Evolutionary conservation across 257 asterid species (phyloP), one percentile per base, ranked within the genome.

Genomic region (Mentha longifolia): DNA sequence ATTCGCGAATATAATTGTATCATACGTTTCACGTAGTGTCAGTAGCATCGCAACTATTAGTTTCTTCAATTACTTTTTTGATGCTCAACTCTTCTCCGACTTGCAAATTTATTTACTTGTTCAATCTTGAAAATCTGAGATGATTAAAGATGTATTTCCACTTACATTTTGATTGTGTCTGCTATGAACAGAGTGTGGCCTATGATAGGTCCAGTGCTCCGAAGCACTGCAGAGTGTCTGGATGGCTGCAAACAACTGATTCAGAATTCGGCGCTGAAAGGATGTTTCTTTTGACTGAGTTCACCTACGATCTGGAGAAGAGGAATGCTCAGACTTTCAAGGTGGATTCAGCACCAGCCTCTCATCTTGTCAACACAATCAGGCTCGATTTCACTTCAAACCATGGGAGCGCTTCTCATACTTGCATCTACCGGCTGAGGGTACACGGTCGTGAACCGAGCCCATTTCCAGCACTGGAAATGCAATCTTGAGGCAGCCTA

Each of bases 201-300:
- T 91, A 83, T 77, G 96, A 94, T 76, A 84, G 97, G 80, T 83
- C 99, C 45, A 91, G 99, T 78, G 98, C 99, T 71, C 99, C 99
- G 51, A 89, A 91, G 77, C 52, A 83, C 75, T 87, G 99, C 85
- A 80, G 91, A 81, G 86, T 94, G 35, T 89, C 84, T 13, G 99
- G 99, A 80, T 91, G 93, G 96, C 66, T 81, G 75, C 87, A 85
- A 16, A 22, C 72, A 16, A 17, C 72, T 13, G 84, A 85, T 43
- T n/a, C 17, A 49, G 79, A 71, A 19, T 54, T 67, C n/a, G 77
- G 71, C 28, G 28, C 66, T 1, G 68, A 74, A 55, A 79, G 83
- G 72, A 88, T 80, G 90, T 58, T 63, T 63, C 83, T 78, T 43
- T 68, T 94, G 83, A 78, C 89, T 0, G 97, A 91, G 57, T 94